Conservation (phyloP, 305 asterid species). For the Lippia alba region DNA sequence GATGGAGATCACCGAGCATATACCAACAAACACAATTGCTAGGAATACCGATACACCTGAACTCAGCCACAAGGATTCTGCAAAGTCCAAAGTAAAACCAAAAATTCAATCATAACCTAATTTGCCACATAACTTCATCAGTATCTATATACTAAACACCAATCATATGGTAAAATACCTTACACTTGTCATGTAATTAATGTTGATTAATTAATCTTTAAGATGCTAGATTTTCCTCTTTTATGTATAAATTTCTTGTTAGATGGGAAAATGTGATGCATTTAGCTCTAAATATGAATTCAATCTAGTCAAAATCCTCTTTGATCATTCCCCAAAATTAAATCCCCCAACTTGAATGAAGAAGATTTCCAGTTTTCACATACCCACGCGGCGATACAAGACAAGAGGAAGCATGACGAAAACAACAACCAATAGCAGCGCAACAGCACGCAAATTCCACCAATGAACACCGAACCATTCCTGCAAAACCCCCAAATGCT, state of each 20-base stretch:
- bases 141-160: too few relatives aligned
- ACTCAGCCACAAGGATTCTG: constrained; percentile 88
- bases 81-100: constrained; percentile 31
- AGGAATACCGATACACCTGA: constrained; percentile 78
- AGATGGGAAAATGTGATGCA: too few relatives aligned
- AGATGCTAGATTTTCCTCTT: too few relatives aligned
- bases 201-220: too few relatives aligned
- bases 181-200: too few relatives aligned
- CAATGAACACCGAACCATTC: constrained; percentile 94
- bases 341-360: neutral
- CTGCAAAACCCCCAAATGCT: constrained; percentile 84
- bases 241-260: too few relatives aligned
- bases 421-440: constrained; percentile 63
- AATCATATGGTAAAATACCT: too few relatives aligned
- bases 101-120: neutral
- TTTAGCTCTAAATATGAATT: too few relatives aligned
- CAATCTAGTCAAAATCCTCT: too few relatives aligned
- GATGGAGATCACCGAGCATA: constrained; percentile 77
- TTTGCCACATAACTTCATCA: neutral
- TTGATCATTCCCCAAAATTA: too few relatives aligned
- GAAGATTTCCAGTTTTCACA: constrained; percentile 36
- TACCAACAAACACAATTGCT: constrained; percentile 82
- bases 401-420: constrained; percentile 78
- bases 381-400: constrained; percentile 87
- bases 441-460: constrained; percentile 83